Evolutionary conservation across 2,329 filamentous ascomycete genomes (phyloP).

Genomic region (Penicillium hesseltinei): DNA sequence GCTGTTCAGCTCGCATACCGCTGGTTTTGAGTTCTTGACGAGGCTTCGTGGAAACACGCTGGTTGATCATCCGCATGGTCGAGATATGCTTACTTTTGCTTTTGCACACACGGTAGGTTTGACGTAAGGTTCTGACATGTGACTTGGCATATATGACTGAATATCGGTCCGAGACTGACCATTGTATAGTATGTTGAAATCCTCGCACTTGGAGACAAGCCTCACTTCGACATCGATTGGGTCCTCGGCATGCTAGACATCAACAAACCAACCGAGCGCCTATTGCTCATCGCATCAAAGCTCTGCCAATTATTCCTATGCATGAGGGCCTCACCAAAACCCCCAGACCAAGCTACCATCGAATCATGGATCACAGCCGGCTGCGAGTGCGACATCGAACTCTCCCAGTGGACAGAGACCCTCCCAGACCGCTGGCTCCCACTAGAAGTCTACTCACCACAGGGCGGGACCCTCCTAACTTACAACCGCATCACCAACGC

Average conservation of each 20-base stretch:
- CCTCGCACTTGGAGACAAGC: slow-evolving; percentile 33
- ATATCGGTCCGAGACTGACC: slow-evolving; percentile 1
- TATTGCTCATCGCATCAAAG: slow-evolving; percentile 33
- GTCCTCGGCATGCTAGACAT: slow-evolving; percentile 26
- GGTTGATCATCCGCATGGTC: slow-evolving; percentile 30
- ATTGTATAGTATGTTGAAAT: slow-evolving; percentile 34
- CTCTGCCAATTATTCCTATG: slow-evolving; percentile 30
- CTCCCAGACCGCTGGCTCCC: slow-evolving; percentile 37
- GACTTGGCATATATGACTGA: not conserved
- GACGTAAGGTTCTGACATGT: not conserved
- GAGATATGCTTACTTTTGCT: slow-evolving; percentile 39
- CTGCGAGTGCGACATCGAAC: slow-evolving; percentile 28
- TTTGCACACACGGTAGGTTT: slow-evolving; percentile 37
- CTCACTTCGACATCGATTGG: slow-evolving; percentile 32
- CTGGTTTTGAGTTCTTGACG: slow-evolving; percentile 37
- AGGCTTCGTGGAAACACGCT: slow-evolving; percentile 34
- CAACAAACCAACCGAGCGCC: slow-evolving; percentile 32
- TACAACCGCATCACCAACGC: slow-evolving; percentile 31
- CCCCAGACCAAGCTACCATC: slow-evolving; percentile 19
- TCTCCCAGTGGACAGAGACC: slow-evolving; percentile 32
- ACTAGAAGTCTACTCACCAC: slow-evolving; percentile 29
- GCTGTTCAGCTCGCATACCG: slow-evolving; percentile 37
- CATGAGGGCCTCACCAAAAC: slow-evolving; percentile 17
- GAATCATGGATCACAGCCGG: slow-evolving; percentile 26
- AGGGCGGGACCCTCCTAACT: slow-evolving; percentile 33